These are phyloP conservation scores for Tricholoma matsutake DNA, from an alignment of 768 basidiomycete genomes.

Conservation along the genomic window DNA sequence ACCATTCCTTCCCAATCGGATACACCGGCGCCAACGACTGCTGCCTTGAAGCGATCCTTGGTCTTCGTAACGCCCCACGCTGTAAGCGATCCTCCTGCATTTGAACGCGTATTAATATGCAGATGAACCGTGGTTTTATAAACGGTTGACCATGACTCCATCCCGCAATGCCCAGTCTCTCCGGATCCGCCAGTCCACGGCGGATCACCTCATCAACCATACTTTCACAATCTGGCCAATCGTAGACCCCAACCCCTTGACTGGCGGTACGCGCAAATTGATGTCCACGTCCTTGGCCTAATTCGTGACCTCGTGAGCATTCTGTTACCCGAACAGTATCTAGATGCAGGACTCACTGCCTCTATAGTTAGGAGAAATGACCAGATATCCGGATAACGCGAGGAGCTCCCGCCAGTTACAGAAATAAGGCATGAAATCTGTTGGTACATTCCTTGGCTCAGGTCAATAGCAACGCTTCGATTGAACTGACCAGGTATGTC, in stretches of 20 bases:
- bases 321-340: neutral
- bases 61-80: constrained; percentile 35
- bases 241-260: constrained; percentile 27
- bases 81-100: constrained; percentile 30
- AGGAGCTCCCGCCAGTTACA: constrained; percentile 36
- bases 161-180: constrained; percentile 29
- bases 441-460: neutral
- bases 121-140: neutral
- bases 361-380: constrained; percentile 35
- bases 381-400: constrained; percentile 32
- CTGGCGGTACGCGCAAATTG: constrained; percentile 28
- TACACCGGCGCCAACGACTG: constrained; percentile 33
- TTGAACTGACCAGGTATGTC: constrained; percentile 24
- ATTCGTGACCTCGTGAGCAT: neutral
- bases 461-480: neutral
- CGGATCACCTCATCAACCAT: constrained; percentile 34
- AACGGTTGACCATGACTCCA: constrained; percentile 33
- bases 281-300: constrained; percentile 34
- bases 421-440: constrained; percentile 39
- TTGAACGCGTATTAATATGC: neutral
- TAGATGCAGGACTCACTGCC: constrained; percentile 23
- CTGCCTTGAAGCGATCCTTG: constrained; percentile 33
- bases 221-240: constrained; percentile 35
- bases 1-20: constrained; percentile 37
- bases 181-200: constrained; percentile 30